phyloP scores from a whole-genome alignment of 768 basidiomycete genomes.

The Tulasnella sp. region DNA sequence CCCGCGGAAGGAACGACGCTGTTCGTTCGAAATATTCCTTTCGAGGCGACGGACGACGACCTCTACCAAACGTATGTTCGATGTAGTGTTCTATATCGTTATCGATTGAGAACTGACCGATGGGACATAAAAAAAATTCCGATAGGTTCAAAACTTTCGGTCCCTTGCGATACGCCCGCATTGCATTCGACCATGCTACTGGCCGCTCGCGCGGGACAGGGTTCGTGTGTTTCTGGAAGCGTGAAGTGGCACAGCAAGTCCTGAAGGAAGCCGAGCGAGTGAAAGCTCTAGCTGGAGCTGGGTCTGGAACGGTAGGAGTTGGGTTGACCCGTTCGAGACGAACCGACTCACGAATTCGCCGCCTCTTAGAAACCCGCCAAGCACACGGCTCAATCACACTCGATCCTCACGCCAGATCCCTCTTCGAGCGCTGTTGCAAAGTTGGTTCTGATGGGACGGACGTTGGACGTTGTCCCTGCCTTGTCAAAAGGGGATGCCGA shows the following conservation, averaged over 20 bases:
- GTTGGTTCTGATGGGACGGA: constrained; percentile 86
- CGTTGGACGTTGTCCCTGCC: constrained; percentile 84
- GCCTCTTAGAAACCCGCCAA: constrained; percentile 38
- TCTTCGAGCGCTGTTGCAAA: constrained; percentile 76
- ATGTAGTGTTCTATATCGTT: constrained; percentile 34
- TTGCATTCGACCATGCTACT: constrained; percentile 76
- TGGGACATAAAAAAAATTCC: background rate
- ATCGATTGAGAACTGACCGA: background rate
- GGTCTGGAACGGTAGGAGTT: background rate
- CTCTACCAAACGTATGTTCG: constrained; percentile 67
- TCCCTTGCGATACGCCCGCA: constrained; percentile 85
- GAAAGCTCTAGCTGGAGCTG: background rate
- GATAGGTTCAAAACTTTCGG: constrained; percentile 92
- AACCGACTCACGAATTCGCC: constrained; percentile 16
- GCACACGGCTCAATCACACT: constrained; percentile 67
- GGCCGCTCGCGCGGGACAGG: constrained; percentile 91
- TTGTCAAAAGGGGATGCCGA: constrained; percentile 86
- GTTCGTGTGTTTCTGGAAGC: constrained; percentile 96
- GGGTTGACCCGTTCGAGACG: background rate
- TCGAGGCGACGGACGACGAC: constrained; percentile 89
- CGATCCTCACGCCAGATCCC: constrained; percentile 91
- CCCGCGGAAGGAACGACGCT: constrained; percentile 87
- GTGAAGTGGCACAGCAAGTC: constrained; percentile 79
- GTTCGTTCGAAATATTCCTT: constrained; percentile 91
- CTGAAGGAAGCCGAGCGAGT: constrained; percentile 70